Evolutionary conservation across 768 basidiomycete genomes (phyloP).

Genomic region (Psilocybe azurescens): DNA sequence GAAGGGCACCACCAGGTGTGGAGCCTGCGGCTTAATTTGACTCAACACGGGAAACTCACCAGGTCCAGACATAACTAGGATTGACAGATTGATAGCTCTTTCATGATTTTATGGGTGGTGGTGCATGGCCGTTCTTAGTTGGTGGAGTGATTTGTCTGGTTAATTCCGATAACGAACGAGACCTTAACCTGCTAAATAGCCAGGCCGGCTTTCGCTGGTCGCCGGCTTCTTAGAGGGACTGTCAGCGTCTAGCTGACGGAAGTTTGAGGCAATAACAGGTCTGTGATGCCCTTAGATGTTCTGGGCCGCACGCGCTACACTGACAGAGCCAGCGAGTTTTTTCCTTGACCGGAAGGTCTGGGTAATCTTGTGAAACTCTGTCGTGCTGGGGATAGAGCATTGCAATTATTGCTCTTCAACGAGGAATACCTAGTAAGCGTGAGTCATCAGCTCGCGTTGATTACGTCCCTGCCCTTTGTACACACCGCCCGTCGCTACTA

Average conservation of each 20-base stretch:
- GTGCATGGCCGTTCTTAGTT: slow-evolving; percentile 92
- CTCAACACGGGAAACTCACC: slow-evolving; percentile 85
- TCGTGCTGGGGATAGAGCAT: too few relatives aligned
- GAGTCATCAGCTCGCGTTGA: too few relatives aligned
- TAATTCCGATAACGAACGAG: slow-evolving; percentile 96
- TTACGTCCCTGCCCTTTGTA: too few relatives aligned
- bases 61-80: slow-evolving; percentile 80
- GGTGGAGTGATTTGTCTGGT: slow-evolving; percentile 96
- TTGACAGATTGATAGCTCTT: slow-evolving; percentile 86
- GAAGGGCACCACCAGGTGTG: slow-evolving; percentile 80
- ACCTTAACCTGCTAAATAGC: slow-evolving; percentile 94
- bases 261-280: slow-evolving; percentile 93
- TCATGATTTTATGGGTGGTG: slow-evolving; percentile 87
- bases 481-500: too few relatives aligned
- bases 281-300: slow-evolving; percentile 92
- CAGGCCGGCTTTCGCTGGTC: slow-evolving; percentile 76
- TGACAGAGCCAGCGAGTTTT: too few relatives aligned
- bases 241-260: slow-evolving; percentile 80
- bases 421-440: too few relatives aligned
- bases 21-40: slow-evolving; percentile 88
- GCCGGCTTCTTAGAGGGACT: slow-evolving; percentile 87
- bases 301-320: slow-evolving; percentile 87
- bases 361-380: too few relatives aligned
- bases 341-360: too few relatives aligned
- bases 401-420: too few relatives aligned